Evolutionary conservation across 371 early-diverging fungal genomes (phyloP).

Genomic region (Mortierella sp.): DNA sequence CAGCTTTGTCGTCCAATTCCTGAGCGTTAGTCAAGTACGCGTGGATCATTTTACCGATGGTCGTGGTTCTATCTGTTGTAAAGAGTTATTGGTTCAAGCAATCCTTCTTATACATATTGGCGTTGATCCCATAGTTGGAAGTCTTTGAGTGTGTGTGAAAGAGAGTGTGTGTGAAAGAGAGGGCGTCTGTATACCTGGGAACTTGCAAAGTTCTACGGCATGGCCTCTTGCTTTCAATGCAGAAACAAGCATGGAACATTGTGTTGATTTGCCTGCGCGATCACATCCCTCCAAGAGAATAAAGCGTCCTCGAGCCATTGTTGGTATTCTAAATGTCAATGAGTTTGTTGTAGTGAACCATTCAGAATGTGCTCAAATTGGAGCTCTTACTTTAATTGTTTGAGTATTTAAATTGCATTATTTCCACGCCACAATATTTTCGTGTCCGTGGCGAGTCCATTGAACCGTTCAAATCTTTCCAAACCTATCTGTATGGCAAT

Average conservation of each 20-base stretch:
- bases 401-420: too few relatives aligned
- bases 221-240: conserved; percentile 65
- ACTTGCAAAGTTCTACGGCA: conserved; percentile 70
- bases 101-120: too few relatives aligned
- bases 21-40: conserved; percentile 79
- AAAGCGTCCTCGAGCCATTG: conserved; percentile 85
- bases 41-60: conserved; percentile 94
- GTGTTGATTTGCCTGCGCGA: conserved; percentile 96
- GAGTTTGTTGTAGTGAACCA: background rate
- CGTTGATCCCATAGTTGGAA: too few relatives aligned
- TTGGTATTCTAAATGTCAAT: background rate
- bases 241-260: conserved; percentile 77
- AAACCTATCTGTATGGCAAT: too few relatives aligned
- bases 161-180: background rate
- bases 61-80: conserved; percentile 86
- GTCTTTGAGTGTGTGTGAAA: too few relatives aligned
- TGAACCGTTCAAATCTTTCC: too few relatives aligned
- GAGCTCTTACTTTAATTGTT: too few relatives aligned
- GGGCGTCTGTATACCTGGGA: conserved; percentile 76
- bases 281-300: conserved; percentile 99
- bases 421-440: background rate
- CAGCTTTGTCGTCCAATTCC: conserved; percentile 86
- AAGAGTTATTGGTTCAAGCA: too few relatives aligned
- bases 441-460: background rate
- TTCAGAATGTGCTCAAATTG: too few relatives aligned